A percentile compares a stretch with the other conserved stretches of the same genome.
Evolutionary conservation across 257 asterid genomes (phyloP).

Genomic region (Avicennia marina): DNA sequence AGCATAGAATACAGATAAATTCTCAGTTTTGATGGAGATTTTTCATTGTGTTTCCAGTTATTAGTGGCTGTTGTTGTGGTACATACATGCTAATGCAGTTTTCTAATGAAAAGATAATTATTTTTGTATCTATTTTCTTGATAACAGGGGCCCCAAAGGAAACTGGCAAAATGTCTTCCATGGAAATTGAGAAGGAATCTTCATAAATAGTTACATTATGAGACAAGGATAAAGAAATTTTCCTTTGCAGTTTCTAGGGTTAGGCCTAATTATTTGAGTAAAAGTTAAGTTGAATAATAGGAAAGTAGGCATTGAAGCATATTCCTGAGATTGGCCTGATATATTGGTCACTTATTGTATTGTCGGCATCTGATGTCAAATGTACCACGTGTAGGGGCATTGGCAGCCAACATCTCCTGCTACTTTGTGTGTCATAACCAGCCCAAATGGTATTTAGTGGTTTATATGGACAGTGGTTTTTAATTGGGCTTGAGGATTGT

Average conservation of each 20-base stretch:
- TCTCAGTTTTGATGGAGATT: neutral
- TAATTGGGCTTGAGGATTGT: neutral
- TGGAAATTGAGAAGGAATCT: neutral
- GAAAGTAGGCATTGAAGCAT: neutral
- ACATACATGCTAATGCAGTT: neutral
- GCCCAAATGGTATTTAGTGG: neutral
- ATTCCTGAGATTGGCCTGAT: neutral
- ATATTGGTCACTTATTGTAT: too few relatives aligned
- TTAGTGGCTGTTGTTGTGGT: neutral
- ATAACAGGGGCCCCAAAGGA: too few relatives aligned
- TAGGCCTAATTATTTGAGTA: too few relatives aligned
- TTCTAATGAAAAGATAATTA: neutral
- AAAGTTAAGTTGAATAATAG: neutral
- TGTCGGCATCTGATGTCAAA: too few relatives aligned
- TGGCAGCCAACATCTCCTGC: neutral
- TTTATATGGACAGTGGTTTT: neutral
- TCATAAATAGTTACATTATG: neutral
- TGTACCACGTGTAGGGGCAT: too few relatives aligned
- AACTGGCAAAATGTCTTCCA: too few relatives aligned
- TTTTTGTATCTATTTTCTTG: too few relatives aligned
- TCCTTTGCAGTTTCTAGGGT: too few relatives aligned
- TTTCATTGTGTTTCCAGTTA: neutral
- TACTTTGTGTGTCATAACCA: neutral
- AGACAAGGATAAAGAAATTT: too few relatives aligned
- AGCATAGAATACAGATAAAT: neutral